These are phyloP conservation scores for Apophysomyces ossiformis DNA, from an alignment of 371 early-diverging fungal genomes.

Conservation along the genomic window DNA sequence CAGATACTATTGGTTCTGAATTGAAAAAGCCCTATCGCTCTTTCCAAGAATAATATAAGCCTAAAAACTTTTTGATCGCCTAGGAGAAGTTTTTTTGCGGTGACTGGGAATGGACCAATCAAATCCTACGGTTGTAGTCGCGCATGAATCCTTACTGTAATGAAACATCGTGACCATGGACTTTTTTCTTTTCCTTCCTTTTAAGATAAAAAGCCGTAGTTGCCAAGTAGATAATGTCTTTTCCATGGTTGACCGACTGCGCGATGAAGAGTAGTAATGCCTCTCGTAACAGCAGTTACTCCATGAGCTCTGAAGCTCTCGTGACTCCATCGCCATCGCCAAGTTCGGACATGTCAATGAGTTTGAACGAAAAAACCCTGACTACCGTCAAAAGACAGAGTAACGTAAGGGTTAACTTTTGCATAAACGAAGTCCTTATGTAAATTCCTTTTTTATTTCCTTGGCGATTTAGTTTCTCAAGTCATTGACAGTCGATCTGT, in stretches of 20 bases:
- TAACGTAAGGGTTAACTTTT: not conserved
- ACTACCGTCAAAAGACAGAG: not conserved
- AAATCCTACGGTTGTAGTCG: not conserved
- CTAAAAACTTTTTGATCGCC: not conserved
- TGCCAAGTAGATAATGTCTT: no score
- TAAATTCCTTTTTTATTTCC: not conserved
- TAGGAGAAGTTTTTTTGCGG: not conserved
- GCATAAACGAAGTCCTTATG: no score
- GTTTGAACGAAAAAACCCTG: not conserved
- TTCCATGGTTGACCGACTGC: not conserved
- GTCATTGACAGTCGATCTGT: conserved; percentile 61
- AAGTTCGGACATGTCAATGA: not conserved
- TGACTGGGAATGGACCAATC: not conserved
- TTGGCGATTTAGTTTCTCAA: not conserved
- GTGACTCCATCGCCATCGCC: conserved; percentile 1
- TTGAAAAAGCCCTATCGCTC: not conserved
- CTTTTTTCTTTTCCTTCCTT: not conserved
- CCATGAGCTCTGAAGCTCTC: not conserved
- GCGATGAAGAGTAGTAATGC: not conserved
- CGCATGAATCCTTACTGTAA: not conserved
- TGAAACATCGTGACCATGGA: not conserved
- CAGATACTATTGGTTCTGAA: conserved; percentile 71
- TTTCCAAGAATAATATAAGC: not conserved
- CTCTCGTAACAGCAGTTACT: not conserved
- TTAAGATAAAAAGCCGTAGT: not conserved